Percentiles rank a stretch among this genome's conserved stretches.
Conservation (phyloP, 2,329 filamentous ascomycete genomes). For the Pseudogymnoascus sp. region DNA sequence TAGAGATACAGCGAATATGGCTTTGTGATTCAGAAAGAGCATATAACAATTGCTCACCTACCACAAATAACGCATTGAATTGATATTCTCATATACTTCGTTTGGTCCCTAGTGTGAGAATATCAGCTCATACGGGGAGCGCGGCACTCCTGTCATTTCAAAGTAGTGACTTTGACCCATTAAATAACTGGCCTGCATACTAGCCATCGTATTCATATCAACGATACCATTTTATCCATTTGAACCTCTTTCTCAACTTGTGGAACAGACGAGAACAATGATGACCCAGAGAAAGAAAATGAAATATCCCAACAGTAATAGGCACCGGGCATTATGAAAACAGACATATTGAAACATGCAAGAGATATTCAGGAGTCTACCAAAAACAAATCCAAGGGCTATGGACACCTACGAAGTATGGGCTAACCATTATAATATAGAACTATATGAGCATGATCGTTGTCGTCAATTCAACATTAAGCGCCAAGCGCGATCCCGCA, state of each 20-base stretch:
- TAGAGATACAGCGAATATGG: neutral
- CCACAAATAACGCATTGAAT: neutral
- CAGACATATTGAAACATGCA: neutral
- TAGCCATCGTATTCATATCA: neutral
- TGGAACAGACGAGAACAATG: neutral
- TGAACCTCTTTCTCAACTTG: neutral
- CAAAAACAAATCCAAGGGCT: neutral
- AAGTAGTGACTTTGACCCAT: neutral
- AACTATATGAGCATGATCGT: neutral
- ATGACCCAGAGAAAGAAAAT: neutral
- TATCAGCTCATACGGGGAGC: neutral
- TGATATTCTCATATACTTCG: neutral
- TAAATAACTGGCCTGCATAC: neutral
- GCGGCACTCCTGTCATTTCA: neutral
- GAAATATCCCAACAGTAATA: neutral
- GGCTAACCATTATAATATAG: neutral
- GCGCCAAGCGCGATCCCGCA: neutral
- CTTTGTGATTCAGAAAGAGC: neutral
- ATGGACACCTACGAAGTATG: neutral
- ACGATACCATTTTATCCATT: neutral
- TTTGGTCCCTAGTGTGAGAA: neutral
- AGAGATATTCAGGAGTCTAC: neutral
- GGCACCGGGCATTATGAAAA: neutral
- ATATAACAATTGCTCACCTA: neutral
- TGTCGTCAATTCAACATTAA: neutral